A percentile compares a stretch with the other conserved stretches of the same genome.
These are phyloP conservation scores for Leptomonas pyrrhocoris DNA, from an alignment of 208 protist species.

Conservation along the genomic window DNA sequence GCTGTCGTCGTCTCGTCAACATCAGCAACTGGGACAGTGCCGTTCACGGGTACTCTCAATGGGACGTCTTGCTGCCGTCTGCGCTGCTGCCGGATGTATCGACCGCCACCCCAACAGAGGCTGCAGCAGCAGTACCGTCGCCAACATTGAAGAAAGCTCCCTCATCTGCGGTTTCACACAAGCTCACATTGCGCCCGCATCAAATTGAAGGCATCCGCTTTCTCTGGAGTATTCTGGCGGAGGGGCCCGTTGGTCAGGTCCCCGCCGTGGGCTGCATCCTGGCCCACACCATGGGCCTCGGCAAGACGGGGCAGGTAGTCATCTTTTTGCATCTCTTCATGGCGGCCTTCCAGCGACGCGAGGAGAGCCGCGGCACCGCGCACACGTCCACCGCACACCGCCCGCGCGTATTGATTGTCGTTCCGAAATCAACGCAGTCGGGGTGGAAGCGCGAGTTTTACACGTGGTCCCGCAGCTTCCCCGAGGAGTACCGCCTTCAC, in stretches of 20 bases:
- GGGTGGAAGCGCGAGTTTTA: conserved; percentile 69
- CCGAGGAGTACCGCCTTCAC: conserved; percentile 39
- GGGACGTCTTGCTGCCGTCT: conserved; percentile 71
- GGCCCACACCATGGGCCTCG: conserved; percentile 90
- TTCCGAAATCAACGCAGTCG: conserved; percentile 76
- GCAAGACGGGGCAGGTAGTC: conserved; percentile 87
- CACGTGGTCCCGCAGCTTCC: conserved; percentile 67
- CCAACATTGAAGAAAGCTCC: background rate
- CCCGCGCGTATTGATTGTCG: conserved; percentile 61
- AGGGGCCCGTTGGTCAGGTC: conserved; percentile 74
- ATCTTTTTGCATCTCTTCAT: conserved; percentile 84
- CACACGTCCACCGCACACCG: background rate
- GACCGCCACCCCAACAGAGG: background rate
- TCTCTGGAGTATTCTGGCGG: conserved; percentile 75
- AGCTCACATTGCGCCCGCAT: conserved; percentile 55
- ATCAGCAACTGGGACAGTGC: conserved; percentile 48
- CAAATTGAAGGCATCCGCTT: conserved; percentile 88
- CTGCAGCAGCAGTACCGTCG: background rate
- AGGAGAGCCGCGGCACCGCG: background rate
- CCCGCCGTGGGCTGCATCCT: conserved; percentile 83
- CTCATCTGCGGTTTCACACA: background rate
- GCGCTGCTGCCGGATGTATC: conserved; percentile 39
- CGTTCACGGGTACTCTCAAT: conserved; percentile 16
- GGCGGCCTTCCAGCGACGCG: conserved; percentile 19
- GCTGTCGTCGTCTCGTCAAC: conserved; percentile 60